These are phyloP conservation scores for Alternaria brassicicola DNA, from an alignment of 2,329 filamentous ascomycete genomes.

Conservation along the genomic window DNA sequence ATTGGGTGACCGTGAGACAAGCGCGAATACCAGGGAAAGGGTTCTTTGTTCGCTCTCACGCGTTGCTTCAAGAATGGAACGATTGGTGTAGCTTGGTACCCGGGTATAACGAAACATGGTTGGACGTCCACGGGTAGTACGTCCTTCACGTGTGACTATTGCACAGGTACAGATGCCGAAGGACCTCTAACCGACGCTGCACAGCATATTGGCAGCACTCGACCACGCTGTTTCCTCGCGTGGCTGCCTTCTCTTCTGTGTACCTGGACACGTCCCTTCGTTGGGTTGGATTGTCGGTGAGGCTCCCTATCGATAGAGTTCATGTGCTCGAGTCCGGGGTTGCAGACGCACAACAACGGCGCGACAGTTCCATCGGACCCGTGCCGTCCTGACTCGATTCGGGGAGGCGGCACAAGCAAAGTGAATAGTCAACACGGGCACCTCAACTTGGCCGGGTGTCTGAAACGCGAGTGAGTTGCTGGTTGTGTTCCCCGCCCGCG, in stretches of 20 bases:
- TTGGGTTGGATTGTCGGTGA: background rate
- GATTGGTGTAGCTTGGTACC: no score
- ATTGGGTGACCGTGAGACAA: no score
- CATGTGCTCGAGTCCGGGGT: background rate
- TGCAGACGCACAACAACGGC: background rate
- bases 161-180: background rate
- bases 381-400: background rate
- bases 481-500: constrained; percentile 12
- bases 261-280: background rate
- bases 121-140: background rate
- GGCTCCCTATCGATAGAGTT: constrained; percentile 1
- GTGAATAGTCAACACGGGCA: background rate
- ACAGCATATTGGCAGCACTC: background rate
- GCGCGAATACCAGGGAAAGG: no score
- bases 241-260: constrained; percentile 9
- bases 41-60: no score
- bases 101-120: background rate
- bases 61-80: no score
- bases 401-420: background rate
- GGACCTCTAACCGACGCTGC: background rate
- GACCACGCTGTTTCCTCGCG: constrained; percentile 13
- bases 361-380: background rate
- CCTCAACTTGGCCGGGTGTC: background rate
- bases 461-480: constrained; percentile 10
- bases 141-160: background rate